Percentiles rank a stretch among this genome's conserved stretches.
These are phyloP conservation scores for Athelia psychrophila DNA, from an alignment of 1,284 basidiomycete genomes.

Conservation along the genomic window DNA sequence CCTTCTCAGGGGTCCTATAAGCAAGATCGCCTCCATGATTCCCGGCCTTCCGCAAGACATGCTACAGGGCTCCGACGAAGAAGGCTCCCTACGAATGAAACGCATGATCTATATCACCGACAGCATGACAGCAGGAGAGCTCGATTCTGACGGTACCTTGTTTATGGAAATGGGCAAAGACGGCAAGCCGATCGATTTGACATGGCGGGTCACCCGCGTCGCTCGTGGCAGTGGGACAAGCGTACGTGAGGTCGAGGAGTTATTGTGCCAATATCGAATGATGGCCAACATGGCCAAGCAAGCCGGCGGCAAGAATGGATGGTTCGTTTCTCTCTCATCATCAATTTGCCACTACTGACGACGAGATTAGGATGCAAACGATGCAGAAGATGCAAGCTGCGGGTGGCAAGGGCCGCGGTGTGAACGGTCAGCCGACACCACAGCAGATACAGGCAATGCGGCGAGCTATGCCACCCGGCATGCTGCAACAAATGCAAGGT, in stretches of 20 bases:
- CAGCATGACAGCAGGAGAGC: constrained; percentile 91
- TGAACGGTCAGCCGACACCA: constrained; percentile 84
- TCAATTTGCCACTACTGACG: no score
- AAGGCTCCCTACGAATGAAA: constrained; percentile 90
- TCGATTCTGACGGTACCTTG: constrained; percentile 92
- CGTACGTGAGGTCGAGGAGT: constrained; percentile 95
- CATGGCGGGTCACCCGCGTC: constrained; percentile 86
- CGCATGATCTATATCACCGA: constrained; percentile 99
- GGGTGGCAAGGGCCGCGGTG: constrained; percentile 81
- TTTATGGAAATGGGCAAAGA: constrained; percentile 86
- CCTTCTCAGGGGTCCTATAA: constrained; percentile 82
- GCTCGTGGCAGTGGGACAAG: constrained; percentile 95
- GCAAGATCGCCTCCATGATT: constrained; percentile 99
- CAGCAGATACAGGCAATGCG: constrained; percentile 94
- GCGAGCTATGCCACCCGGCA: constrained; percentile 87
- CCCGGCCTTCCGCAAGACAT: constrained; percentile 92
- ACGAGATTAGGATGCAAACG: constrained; percentile 73
- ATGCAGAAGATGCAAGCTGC: constrained; percentile 90
- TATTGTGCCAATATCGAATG: constrained; percentile 94
- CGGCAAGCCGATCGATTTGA: constrained; percentile 79
- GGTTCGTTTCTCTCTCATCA: constrained; percentile 41
- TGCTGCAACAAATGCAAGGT: constrained; percentile 82
- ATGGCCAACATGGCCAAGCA: constrained; percentile 98
- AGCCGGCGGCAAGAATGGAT: constrained; percentile 95
- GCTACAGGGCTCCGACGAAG: constrained; percentile 88